Evolutionary conservation across 257 asterid genomes (phyloP).

Genomic region (Solanum clarkiae): DNA sequence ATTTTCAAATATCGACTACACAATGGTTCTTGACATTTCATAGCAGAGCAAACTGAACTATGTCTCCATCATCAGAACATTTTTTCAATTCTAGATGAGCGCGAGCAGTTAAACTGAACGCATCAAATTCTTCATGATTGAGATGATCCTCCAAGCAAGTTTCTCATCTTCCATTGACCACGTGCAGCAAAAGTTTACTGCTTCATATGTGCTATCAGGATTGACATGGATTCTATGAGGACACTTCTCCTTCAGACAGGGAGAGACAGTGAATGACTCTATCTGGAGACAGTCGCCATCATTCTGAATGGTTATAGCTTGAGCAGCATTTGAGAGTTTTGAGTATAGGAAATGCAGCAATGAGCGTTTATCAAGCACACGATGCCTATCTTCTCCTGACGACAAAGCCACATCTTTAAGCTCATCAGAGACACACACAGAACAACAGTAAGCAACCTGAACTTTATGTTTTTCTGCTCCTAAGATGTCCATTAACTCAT

Average conservation of each 20-base stretch:
- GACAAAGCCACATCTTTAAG: not conserved
- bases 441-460: conserved; percentile 36
- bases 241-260: conserved; percentile 39
- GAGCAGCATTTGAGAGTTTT: conserved; percentile 16
- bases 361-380: not conserved
- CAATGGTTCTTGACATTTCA: not conserved
- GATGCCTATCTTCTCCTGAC: not conserved
- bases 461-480: conserved; percentile 33
- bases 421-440: conserved; percentile 9
- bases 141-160: conserved; percentile 44
- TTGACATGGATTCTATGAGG: conserved; percentile 19
- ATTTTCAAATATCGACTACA: not conserved
- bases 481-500: conserved; percentile 22
- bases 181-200: conserved; percentile 32
- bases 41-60: not conserved
- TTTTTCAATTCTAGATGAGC: not conserved
- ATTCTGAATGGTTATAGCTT: conserved; percentile 21
- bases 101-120: not conserved
- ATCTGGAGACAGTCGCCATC: conserved; percentile 25
- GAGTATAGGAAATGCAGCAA: conserved; percentile 21
- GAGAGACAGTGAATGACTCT: conserved; percentile 27
- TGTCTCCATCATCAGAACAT: not conserved
- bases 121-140: conserved; percentile 20
- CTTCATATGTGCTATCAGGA: not conserved
- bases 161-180: conserved; percentile 51